Conservation (phyloP, 192 early-diverging fungal genomes). For the Chytriomyces hyalinus region DNA sequence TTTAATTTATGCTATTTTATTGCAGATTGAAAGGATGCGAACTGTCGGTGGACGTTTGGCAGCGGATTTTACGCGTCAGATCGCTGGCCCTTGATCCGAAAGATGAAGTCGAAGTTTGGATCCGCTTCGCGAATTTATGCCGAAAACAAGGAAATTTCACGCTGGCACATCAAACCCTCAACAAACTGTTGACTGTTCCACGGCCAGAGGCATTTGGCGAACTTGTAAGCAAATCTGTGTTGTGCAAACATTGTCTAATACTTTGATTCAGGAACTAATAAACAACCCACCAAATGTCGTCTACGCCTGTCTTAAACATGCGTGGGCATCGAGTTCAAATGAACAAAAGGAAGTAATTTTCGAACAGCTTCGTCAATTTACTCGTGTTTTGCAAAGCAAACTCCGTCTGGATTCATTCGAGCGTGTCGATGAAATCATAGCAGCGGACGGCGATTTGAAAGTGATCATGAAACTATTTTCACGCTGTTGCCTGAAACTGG, state of each 20-base stretch:
- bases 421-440: conserved; percentile 2
- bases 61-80: conserved; percentile 76
- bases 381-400: conserved; percentile 1
- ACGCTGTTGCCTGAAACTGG: conserved; percentile 79
- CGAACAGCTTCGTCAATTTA: conserved; percentile 70
- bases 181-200: neutral
- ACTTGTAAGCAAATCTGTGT: neutral
- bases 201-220: neutral
- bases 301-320: conserved; percentile 81
- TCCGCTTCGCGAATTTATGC: conserved; percentile 86
- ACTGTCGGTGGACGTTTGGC: conserved; percentile 87
- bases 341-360: conserved; percentile 53
- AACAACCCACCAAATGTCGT: conserved; percentile 62
- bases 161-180: conserved; percentile 73
- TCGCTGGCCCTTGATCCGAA: conserved; percentile 78
- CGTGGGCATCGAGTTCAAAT: conserved; percentile 67
- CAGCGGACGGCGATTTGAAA: neutral
- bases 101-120: conserved; percentile 83
- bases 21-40: conserved; percentile 62
- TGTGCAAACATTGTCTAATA: neutral
- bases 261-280: conserved; percentile 16
- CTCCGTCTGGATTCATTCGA: too few species aligned
- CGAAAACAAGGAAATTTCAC: conserved; percentile 76
- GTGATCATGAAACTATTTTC: conserved; percentile 33
- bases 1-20: conserved; percentile 2